phyloP scores from a whole-genome alignment of 1,284 basidiomycete genomes.

The Cutaneotrichosporon daszewskae region DNA sequence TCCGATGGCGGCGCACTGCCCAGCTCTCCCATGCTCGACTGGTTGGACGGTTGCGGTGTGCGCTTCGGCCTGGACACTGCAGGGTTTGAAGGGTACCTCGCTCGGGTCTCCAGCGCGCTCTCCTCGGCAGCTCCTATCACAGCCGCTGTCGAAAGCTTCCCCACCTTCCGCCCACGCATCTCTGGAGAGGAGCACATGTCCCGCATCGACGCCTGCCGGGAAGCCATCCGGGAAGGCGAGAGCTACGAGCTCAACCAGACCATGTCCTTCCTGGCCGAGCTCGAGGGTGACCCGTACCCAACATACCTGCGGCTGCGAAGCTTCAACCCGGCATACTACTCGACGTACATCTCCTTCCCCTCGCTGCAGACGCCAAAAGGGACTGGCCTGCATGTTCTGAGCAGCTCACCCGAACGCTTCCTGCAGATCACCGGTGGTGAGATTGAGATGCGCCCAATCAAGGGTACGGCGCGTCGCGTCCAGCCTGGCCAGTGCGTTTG shows the following conservation, averaged over 20 bases:
- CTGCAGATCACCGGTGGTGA: slow-evolving; percentile 57
- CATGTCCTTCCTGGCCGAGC: slow-evolving; percentile 54
- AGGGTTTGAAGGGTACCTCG: slow-evolving; percentile 22
- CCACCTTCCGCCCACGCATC: slow-evolving; percentile 38
- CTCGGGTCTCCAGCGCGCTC: slow-evolving; percentile 8
- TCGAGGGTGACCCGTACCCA: slow-evolving; percentile 34
- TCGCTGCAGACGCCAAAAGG: slow-evolving; percentile 37
- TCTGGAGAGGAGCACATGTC: slow-evolving; percentile 57
- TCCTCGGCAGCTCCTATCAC: no score
- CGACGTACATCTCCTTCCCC: slow-evolving; percentile 70
- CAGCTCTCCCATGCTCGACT: slow-evolving; percentile 23
- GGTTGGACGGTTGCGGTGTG: slow-evolving; percentile 31
- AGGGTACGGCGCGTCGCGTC: slow-evolving; percentile 61
- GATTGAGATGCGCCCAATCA: slow-evolving; percentile 88
- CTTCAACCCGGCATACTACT: slow-evolving; percentile 86
- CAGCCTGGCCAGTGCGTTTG: slow-evolving; percentile 41
- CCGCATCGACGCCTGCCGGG: slow-evolving; percentile 67
- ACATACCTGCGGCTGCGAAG: slow-evolving; percentile 57
- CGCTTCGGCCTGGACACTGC: slow-evolving; percentile 22
- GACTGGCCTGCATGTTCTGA: slow-evolving; percentile 63
- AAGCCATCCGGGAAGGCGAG: slow-evolving; percentile 74
- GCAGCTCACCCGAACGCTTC: slow-evolving; percentile 85
- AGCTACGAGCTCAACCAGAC: slow-evolving; percentile 97
- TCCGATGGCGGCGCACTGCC: slow-evolving; percentile 4
- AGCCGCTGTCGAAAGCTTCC: no score